These are phyloP conservation scores for Bullera alba DNA, from an alignment of 768 basidiomycete species.

Conservation along the genomic window DNA sequence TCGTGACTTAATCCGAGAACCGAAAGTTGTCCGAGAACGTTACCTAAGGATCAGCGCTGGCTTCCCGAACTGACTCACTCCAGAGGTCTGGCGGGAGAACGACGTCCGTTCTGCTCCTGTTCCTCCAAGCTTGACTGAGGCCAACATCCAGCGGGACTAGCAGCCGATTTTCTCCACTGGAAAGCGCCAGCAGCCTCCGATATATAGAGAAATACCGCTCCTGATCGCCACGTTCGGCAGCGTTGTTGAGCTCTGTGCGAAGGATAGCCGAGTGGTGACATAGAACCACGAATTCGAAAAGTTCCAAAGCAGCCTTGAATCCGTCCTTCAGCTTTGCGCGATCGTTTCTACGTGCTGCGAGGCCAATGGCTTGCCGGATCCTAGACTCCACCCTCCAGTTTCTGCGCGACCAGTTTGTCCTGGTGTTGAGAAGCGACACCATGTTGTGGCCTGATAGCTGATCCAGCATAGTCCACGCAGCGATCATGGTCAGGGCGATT, in stretches of 20 bases:
- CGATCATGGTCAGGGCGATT: conserved; percentile 3
- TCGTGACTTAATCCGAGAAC: no score
- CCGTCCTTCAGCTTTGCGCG: background rate
- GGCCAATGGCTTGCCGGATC: background rate
- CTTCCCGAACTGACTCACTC: no score
- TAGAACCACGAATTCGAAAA: background rate
- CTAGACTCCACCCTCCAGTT: background rate
- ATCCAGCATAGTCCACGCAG: background rate
- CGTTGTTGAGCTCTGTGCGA: background rate
- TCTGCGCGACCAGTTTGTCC: background rate
- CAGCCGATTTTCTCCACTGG: no score
- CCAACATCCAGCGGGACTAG: no score
- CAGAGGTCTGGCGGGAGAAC: no score
- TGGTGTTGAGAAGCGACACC: background rate
- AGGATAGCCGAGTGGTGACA: background rate
- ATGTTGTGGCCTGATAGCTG: background rate
- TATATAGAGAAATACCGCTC: no score
- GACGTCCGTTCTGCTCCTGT: no score
- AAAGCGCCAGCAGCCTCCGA: no score
- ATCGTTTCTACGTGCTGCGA: background rate
- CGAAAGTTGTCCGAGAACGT: no score
- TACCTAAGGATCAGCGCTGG: no score
- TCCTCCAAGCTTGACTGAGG: no score
- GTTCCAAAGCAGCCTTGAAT: background rate
- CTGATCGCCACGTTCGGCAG: background rate